phyloP scores from a whole-genome alignment of 306 rosid species.

The Medicago arabica region DNA sequence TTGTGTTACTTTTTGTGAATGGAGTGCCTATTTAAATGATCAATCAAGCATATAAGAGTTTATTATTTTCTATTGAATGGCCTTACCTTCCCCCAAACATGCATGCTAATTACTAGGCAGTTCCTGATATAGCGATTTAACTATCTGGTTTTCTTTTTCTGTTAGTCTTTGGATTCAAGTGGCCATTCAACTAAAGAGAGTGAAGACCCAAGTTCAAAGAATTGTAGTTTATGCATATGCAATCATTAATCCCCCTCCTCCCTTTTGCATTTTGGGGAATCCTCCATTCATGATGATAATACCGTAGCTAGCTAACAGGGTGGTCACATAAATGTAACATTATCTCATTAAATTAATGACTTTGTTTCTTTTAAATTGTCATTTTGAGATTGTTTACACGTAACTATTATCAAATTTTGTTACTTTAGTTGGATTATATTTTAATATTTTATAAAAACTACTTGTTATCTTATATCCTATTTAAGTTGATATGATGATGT shows the following conservation, averaged over 20 bases:
- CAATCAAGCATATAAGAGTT: background rate
- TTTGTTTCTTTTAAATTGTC: too few relatives aligned
- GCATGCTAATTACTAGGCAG: constrained; percentile 14
- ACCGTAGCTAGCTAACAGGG: constrained; percentile 16
- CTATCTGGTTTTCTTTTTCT: constrained; percentile 26
- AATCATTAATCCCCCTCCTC: constrained; percentile 8
- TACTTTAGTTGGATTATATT: too few relatives aligned
- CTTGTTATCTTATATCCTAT: too few relatives aligned
- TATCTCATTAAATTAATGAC: constrained; percentile 4
- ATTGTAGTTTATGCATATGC: background rate
- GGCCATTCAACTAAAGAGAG: constrained; percentile 15
- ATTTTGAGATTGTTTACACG: too few relatives aligned
- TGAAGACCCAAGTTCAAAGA: constrained; percentile 8
- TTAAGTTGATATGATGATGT: too few relatives aligned
- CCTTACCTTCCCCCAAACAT: constrained; percentile 14
- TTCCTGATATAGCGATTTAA: constrained; percentile 15
- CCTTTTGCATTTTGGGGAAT: constrained; percentile 20
- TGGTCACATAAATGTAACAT: constrained; percentile 24
- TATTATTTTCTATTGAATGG: constrained; percentile 7
- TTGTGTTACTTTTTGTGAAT: constrained; percentile 3
- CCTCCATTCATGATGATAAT: constrained; percentile 30
- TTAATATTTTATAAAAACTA: too few relatives aligned
- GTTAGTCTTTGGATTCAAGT: constrained; percentile 14
- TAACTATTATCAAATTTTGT: too few relatives aligned
- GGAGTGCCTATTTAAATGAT: background rate